A percentile compares a stretch with the other conserved stretches of the same genome.
Conservation (phyloP, 495 filamentous ascomycete genomes). For the Copromyces sp. region DNA sequence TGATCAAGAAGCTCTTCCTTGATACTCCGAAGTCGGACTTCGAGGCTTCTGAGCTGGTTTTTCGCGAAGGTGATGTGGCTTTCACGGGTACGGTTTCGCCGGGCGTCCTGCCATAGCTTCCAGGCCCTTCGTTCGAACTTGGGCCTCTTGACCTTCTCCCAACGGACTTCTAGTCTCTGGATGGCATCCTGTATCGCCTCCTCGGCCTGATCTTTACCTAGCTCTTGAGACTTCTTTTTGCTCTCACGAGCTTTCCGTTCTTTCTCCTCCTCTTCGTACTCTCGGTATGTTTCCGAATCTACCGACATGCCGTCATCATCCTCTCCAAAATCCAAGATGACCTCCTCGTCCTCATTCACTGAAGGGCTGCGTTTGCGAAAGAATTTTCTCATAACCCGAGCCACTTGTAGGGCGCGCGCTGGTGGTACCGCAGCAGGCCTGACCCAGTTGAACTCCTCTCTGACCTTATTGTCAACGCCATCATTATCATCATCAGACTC, state of each 20-base stretch:
- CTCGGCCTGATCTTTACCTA: constrained; percentile 39
- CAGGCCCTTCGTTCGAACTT: constrained; percentile 44
- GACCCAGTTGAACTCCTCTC: constrained; percentile 17
- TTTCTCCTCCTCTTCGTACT: constrained; percentile 32
- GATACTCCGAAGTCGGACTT: constrained; percentile 40
- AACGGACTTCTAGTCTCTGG: constrained; percentile 40
- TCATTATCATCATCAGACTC: not conserved
- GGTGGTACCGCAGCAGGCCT: constrained; percentile 11
- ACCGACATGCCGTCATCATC: constrained; percentile 53
- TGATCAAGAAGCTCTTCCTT: constrained; percentile 38
- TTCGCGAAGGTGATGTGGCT: constrained; percentile 12
- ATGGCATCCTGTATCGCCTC: constrained; percentile 45
- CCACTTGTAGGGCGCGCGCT: constrained; percentile 34
- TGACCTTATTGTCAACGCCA: not conserved
- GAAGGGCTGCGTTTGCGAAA: constrained; percentile 15
- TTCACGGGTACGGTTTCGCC: constrained; percentile 14
- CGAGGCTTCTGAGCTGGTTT: constrained; percentile 16
- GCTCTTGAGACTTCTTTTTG: constrained; percentile 3
- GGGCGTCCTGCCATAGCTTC: constrained; percentile 48
- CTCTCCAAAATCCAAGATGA: constrained; percentile 56
- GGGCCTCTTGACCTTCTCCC: constrained; percentile 46
- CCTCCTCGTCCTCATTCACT: constrained; percentile 34
- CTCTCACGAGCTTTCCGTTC: constrained; percentile 2
- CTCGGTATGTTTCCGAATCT: constrained; percentile 36
- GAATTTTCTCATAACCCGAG: constrained; percentile 27